Evolutionary conservation across 768 basidiomycete species (phyloP).

Genomic region (Tulasnella calospora): DNA sequence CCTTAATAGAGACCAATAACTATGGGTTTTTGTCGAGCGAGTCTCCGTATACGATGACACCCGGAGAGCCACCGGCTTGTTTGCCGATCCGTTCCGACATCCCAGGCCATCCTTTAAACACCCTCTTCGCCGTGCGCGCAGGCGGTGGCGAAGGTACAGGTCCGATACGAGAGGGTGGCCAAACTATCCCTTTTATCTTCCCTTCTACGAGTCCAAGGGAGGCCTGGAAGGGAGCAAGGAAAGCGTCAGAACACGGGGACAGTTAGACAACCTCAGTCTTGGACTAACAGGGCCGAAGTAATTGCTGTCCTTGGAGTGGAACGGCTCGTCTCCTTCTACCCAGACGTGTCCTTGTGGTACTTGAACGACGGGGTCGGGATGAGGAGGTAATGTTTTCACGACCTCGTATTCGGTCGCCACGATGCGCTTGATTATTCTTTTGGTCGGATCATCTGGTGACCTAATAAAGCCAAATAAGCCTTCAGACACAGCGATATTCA

Average conservation of each 20-base stretch:
- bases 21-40: neutral
- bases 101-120: neutral
- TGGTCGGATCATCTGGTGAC: conserved; percentile 37
- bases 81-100: neutral
- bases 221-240: conserved; percentile 20
- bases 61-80: neutral
- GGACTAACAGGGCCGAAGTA: conserved; percentile 36
- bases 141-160: conserved; percentile 1
- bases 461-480: conserved; percentile 26
- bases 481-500: neutral
- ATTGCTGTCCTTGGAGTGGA: conserved; percentile 37
- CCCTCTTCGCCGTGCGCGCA: neutral
- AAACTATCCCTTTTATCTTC: conserved; percentile 35
- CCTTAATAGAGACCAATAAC: neutral
- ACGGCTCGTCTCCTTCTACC: conserved; percentile 40
- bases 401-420: conserved; percentile 38
- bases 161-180: conserved; percentile 34
- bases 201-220: conserved; percentile 37
- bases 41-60: neutral
- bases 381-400: conserved; percentile 28
- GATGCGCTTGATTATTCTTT: conserved; percentile 39
- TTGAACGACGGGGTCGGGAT: conserved; percentile 31
- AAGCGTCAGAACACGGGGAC: neutral
- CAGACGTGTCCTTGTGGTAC: conserved; percentile 39
- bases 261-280: neutral